Conservation (phyloP, 148 eudicot genomes). For the Fagopyrum esculentum region DNA sequence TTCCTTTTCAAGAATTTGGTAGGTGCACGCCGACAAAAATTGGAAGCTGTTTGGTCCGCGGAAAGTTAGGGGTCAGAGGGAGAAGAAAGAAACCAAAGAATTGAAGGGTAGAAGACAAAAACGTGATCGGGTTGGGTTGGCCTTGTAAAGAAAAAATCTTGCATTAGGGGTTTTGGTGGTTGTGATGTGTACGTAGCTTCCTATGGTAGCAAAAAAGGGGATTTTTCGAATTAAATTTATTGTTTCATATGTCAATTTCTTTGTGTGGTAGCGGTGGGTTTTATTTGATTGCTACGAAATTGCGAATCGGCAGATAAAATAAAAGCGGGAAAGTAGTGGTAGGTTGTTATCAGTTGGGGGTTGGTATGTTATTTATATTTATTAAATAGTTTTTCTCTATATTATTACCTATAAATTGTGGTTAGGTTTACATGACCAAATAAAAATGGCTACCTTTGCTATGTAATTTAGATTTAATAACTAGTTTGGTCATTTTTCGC, state of each 20-base stretch:
- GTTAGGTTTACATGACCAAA: neutral
- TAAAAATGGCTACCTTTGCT: neutral
- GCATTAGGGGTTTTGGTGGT: neutral
- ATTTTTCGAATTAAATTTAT: neutral
- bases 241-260: neutral
- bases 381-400: neutral
- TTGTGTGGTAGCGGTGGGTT: neutral
- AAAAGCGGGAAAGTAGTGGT: conserved; percentile 32
- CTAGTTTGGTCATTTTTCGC: too few species aligned
- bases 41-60: neutral
- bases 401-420: neutral
- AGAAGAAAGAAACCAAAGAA: neutral
- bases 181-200: conserved; percentile 7
- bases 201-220: neutral
- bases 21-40: neutral
- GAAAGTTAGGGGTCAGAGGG: neutral
- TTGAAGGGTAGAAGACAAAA: neutral
- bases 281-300: neutral
- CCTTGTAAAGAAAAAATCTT: neutral
- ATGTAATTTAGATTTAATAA: neutral
- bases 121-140: neutral
- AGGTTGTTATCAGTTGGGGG: conserved; percentile 65
- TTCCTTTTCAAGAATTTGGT: neutral
- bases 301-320: conserved; percentile 2
- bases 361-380: conserved; percentile 22